A percentile compares a stretch with the other conserved stretches of the same genome.
Evolutionary conservation across 208 protist species (phyloP).

Genomic region (Trypanosoma scelopori): DNA sequence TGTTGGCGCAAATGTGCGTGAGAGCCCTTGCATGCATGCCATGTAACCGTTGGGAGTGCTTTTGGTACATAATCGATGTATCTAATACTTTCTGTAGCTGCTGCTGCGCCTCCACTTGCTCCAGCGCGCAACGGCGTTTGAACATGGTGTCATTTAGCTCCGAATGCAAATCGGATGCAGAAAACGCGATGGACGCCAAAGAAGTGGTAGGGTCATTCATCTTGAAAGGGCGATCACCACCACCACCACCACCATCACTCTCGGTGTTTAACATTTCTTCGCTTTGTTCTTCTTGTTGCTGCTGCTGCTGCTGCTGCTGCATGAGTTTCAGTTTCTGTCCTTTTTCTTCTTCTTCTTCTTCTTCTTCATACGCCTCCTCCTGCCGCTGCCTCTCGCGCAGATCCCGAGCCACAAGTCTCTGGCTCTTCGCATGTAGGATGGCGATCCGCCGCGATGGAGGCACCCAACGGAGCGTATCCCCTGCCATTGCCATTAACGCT

Average conservation of each 20-base stretch:
- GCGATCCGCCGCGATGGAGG: constrained; percentile 26
- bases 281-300: background rate
- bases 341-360: background rate
- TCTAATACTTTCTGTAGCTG: constrained; percentile 26
- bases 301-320: background rate
- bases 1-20: constrained; percentile 39
- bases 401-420: constrained; percentile 21
- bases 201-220: too few relatives aligned
- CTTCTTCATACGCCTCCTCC: background rate
- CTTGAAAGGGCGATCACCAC: background rate
- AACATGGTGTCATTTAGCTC: background rate
- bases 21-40: constrained; percentile 34
- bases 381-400: background rate
- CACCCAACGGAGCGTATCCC: constrained; percentile 18
- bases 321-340: too few relatives aligned
- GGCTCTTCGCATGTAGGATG: constrained; percentile 29
- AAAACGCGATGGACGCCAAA: too few relatives aligned
- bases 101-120: constrained; percentile 15
- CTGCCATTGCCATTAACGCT: constrained; percentile 4
- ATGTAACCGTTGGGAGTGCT: constrained; percentile 31
- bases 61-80: constrained; percentile 50
- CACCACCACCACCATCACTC: background rate
- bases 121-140: constrained; percentile 4
- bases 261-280: background rate
- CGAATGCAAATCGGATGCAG: too few relatives aligned